phyloP scores from a whole-genome alignment of 2,329 filamentous ascomycete species.

The Microcera coccophila region DNA sequence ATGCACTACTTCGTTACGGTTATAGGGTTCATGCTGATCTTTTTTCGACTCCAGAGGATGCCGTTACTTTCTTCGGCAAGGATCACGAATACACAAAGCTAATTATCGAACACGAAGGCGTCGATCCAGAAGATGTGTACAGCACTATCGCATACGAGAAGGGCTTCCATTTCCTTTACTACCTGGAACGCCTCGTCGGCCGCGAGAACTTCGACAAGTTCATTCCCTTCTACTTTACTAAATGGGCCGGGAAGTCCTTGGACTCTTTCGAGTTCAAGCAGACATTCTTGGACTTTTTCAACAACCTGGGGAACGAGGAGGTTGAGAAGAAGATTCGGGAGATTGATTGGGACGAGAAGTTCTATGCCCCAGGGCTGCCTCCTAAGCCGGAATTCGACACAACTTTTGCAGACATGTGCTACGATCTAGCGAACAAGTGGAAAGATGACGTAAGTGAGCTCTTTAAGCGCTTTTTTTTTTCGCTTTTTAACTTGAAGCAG shows the following conservation, averaged over 20 bases:
- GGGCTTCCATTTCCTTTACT: constrained; percentile 89
- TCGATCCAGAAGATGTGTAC: constrained; percentile 95
- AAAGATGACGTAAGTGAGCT: constrained; percentile 53
- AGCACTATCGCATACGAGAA: constrained; percentile 93
- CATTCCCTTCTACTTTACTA: constrained; percentile 90
- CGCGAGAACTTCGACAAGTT: constrained; percentile 90
- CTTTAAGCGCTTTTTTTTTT: too few relatives aligned
- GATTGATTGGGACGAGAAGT: constrained; percentile 87
- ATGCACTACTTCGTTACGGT: constrained; percentile 18
- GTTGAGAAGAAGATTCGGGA: constrained; percentile 61
- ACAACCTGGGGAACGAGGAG: constrained; percentile 57
- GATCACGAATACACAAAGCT: constrained; percentile 94
- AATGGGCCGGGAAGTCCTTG: constrained; percentile 79
- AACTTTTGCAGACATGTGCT: constrained; percentile 78
- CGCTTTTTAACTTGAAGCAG: constrained; percentile 26
- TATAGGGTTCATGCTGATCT: constrained; percentile 8
- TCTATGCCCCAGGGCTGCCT: constrained; percentile 84
- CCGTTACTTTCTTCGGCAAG: constrained; percentile 71
- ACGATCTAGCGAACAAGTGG: constrained; percentile 79
- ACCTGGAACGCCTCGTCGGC: constrained; percentile 80
- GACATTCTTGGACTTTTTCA: constrained; percentile 82
- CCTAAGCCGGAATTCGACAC: constrained; percentile 91
- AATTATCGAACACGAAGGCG: constrained; percentile 78
- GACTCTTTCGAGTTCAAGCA: constrained; percentile 93
- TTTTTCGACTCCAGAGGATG: constrained; percentile 54